Conservation (phyloP, 163 green algal genomes). For the Prototheca stagnorum region DNA sequence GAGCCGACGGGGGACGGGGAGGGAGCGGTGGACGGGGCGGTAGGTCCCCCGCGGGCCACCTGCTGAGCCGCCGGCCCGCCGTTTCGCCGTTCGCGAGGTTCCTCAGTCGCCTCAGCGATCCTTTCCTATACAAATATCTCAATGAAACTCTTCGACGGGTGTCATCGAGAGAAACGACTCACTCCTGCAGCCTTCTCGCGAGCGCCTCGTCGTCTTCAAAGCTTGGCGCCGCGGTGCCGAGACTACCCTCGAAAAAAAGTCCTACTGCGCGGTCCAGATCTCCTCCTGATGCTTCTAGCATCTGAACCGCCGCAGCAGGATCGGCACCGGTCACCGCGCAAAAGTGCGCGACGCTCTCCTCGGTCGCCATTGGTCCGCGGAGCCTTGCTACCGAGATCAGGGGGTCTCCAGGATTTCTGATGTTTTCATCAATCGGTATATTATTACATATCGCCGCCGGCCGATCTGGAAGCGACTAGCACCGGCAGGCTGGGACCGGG, state of each 20-base stretch:
- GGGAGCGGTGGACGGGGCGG: background rate
- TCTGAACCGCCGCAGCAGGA: conserved; percentile 2
- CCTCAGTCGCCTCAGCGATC: background rate
- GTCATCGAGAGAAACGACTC: too few species aligned
- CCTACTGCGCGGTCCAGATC: conserved; percentile 16
- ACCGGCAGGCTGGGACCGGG: too few species aligned
- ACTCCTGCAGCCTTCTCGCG: conserved; percentile 10
- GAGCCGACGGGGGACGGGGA: background rate
- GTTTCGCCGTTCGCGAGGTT: background rate
- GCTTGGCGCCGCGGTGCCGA: background rate
- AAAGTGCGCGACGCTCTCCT: conserved; percentile 2
- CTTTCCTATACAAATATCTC: too few species aligned
- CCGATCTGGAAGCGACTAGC: too few species aligned
- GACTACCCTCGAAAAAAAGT: conserved; percentile 6
- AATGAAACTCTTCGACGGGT: too few species aligned
- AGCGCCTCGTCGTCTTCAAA: conserved; percentile 12
- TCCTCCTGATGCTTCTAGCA: conserved; percentile 8
- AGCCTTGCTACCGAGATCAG: too few species aligned
- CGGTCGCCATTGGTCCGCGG: too few species aligned
- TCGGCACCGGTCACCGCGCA: background rate
- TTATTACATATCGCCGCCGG: too few species aligned
- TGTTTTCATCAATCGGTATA: too few species aligned
- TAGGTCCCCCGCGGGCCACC: background rate
- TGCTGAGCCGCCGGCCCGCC: background rate
- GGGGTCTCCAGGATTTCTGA: too few species aligned